Evolutionary conservation across 495 filamentous ascomycete species (phyloP).

Genomic region (Penicillium lividum): DNA sequence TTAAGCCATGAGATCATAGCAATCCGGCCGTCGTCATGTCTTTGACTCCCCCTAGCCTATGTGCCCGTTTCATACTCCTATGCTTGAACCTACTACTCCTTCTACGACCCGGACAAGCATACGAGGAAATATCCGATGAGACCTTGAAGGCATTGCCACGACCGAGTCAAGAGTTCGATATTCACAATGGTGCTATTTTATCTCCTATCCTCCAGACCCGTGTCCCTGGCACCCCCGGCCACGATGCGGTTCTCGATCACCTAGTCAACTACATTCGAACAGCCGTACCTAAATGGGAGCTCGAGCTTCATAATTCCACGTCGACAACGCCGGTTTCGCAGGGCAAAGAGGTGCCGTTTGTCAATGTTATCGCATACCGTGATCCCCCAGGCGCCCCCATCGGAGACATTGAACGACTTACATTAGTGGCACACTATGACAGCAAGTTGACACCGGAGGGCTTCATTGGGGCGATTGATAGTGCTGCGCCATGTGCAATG

Average conservation of each 20-base stretch:
- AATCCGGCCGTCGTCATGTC: conserved; percentile 28
- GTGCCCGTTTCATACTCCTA: conserved; percentile 30
- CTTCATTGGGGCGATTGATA: conserved; percentile 93
- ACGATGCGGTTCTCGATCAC: conserved; percentile 72
- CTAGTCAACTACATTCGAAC: conserved; percentile 76
- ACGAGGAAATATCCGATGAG: conserved; percentile 71
- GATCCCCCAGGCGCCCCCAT: conserved; percentile 78
- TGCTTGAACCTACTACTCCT: conserved; percentile 31
- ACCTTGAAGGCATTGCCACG: conserved; percentile 67
- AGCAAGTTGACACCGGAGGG: conserved; percentile 77
- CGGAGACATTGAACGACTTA: conserved; percentile 77
- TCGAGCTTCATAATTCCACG: conserved; percentile 85
- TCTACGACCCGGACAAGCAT: conserved; percentile 50
- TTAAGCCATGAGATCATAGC: conserved; percentile 20
- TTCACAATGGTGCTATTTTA: conserved; percentile 71
- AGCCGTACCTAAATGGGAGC: conserved; percentile 73
- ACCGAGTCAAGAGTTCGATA: conserved; percentile 77
- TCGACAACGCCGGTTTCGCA: conserved; percentile 73
- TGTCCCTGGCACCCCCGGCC: conserved; percentile 82
- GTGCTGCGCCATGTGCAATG: conserved; percentile 90
- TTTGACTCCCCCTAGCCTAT: conserved; percentile 29
- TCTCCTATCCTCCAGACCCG: conserved; percentile 87
- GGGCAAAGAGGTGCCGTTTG: conserved; percentile 71
- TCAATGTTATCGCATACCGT: conserved; percentile 82
- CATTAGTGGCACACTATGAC: conserved; percentile 94